Percentiles rank a stretch among this genome's conserved stretches.
Conservation (phyloP, 371 early-diverging fungal genomes). For the Rhizomucor pusillus region DNA sequence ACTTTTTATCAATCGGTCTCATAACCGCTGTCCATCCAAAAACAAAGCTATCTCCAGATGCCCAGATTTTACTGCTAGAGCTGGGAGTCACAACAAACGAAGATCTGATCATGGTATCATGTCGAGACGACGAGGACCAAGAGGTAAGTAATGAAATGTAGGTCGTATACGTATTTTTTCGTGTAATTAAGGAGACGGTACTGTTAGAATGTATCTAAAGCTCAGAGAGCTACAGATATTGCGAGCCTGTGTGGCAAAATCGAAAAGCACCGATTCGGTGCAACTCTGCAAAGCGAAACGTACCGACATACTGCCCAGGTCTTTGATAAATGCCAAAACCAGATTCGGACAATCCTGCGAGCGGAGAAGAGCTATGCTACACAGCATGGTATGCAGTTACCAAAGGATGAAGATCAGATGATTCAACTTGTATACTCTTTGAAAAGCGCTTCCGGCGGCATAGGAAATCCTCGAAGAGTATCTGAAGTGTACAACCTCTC, state of each 20-base stretch:
- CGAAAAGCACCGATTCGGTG: slow-evolving; percentile 42
- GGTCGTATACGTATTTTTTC: background rate
- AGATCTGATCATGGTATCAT: slow-evolving; percentile 43
- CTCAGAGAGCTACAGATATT: slow-evolving; percentile 22
- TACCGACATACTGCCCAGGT: slow-evolving; percentile 42
- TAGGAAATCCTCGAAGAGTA: slow-evolving; percentile 35
- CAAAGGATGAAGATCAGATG: slow-evolving; percentile 50
- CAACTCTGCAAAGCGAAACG: slow-evolving; percentile 14
- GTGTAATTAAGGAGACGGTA: no score
- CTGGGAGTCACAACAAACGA: slow-evolving; percentile 46
- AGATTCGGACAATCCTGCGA: slow-evolving; percentile 43
- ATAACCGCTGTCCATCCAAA: slow-evolving; percentile 48
- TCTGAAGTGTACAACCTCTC: slow-evolving; percentile 43
- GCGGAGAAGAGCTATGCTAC: slow-evolving; percentile 44
- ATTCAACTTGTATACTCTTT: slow-evolving; percentile 49
- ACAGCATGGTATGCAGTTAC: slow-evolving; percentile 40
- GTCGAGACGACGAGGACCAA: slow-evolving; percentile 11
- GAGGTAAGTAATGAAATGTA: background rate
- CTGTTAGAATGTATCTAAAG: no score
- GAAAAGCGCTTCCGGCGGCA: slow-evolving; percentile 28
- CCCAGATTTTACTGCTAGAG: slow-evolving; percentile 43
- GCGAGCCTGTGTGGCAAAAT: slow-evolving; percentile 44
- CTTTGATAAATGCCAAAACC: slow-evolving; percentile 51
- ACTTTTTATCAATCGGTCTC: slow-evolving; percentile 43
- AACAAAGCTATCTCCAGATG: slow-evolving; percentile 45